These are phyloP conservation scores for Lipomyces orientalis DNA, from an alignment of 805 yeast genomes.

Conservation along the genomic window DNA sequence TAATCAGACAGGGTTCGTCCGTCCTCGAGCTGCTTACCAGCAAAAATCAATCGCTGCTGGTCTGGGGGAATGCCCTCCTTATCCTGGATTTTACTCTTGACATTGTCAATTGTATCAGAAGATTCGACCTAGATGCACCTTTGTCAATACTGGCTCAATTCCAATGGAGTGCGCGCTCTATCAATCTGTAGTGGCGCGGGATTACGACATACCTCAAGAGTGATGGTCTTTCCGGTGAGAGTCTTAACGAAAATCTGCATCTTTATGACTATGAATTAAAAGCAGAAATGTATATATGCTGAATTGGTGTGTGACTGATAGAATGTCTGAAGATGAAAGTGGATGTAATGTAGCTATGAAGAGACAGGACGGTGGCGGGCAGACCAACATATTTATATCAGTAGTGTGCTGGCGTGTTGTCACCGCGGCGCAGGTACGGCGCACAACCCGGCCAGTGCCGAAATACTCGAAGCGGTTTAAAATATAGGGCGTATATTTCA, in stretches of 20 bases:
- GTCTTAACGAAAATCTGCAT: slow-evolving; percentile 93
- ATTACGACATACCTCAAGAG: slow-evolving; percentile 63
- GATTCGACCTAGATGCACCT: slow-evolving; percentile 48
- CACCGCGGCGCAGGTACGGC: neutral
- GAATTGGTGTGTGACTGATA: neutral
- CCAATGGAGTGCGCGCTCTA: neutral
- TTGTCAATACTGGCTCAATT: too few relatives aligned
- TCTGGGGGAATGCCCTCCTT: slow-evolving; percentile 98
- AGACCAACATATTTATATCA: slow-evolving; percentile 7
- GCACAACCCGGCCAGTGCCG: neutral
- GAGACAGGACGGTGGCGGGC: slow-evolving; percentile 4
- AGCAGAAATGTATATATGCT: neutral
- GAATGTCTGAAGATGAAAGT: neutral
- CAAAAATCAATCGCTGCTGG: slow-evolving; percentile 95
- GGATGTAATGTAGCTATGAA: slow-evolving; percentile 3
- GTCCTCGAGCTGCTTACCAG: slow-evolving; percentile 56
- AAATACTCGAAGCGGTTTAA: too few relatives aligned
- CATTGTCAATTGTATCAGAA: slow-evolving; percentile 96
- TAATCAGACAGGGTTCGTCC: slow-evolving; percentile 96
- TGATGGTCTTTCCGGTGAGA: slow-evolving; percentile 87
- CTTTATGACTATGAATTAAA: neutral
- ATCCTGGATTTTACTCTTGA: slow-evolving; percentile 95
- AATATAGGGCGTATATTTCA: neutral
- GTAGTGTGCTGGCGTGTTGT: neutral
- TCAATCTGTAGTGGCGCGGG: neutral